Base-by-base conservation (phyloP, 495 filamentous ascomycete species). In the Amorphotheca resinae region DNA sequence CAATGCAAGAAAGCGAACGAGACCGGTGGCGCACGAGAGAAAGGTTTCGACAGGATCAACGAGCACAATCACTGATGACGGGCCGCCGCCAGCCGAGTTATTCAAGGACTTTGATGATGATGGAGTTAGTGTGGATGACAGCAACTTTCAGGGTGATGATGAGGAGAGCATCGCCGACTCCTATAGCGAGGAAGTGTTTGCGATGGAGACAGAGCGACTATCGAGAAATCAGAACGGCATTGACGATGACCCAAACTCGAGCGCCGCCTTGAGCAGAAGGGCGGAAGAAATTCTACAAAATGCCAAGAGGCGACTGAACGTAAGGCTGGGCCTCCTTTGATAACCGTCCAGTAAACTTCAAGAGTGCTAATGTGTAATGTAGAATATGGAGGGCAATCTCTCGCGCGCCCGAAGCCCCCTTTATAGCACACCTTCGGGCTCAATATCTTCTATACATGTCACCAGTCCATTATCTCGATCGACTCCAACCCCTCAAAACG, bases 341-440 rank as follows among this genome's bases (percentile, higher is more conserved):
- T 21, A 4, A 21, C 11, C 12, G 36, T 38, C n/a, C 21, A 38
- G 9, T 34, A 6, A 5, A 34, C 4, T 14, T 34, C 14, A 17
- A 26, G 11, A 15, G 25, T 30, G 18, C 25, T 30, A 54, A 37
- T 14, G 14, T 32, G 8, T 40, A 25, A 25, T 40, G 33, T 52
- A 95, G 87, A 78, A 85, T 14, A 93, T 95, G 84, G 87, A 94
- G 61, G 84, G 80, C 14, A 94, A 94, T 54, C 63, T 95, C 17
- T 79, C 69, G 38, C 76, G 85, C 23, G 87, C 87, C 16, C 77
- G 87, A 41, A 81, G 76, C 42, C 78, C 84, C 2, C 66, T 89
- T 18, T 70, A 72, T 40, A 59, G 69, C n/a, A 69, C 72, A 5
- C 68, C 77, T 11, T 72, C 77, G 18, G 66, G 68, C 3, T 72